These are phyloP conservation scores for Lentinula sp. DNA, from an alignment of 768 basidiomycete genomes.

Conservation along the genomic window DNA sequence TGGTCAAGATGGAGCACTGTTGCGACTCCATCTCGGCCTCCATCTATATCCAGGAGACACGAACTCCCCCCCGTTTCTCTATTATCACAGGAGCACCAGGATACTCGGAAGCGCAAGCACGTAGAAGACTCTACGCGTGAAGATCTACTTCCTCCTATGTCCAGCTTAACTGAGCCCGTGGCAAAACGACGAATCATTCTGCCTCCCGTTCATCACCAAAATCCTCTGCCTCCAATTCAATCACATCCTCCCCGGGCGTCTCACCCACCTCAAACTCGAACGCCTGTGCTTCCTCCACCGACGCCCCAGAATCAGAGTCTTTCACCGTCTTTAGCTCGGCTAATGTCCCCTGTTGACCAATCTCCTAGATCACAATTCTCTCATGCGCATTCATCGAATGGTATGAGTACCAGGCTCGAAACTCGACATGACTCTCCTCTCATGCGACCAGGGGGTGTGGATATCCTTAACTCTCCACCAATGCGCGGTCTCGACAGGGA, in stretches of 20 bases:
- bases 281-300: conserved; percentile 21
- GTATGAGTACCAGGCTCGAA: background rate
- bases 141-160: conserved; percentile 16
- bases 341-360: conserved; percentile 43
- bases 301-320: conserved; percentile 44
- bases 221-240: conserved; percentile 15
- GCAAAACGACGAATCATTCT: conserved; percentile 32
- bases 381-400: background rate
- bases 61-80: conserved; percentile 27
- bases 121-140: conserved; percentile 27
- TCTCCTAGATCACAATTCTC: conserved; percentile 2
- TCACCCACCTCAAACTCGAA: conserved; percentile 10
- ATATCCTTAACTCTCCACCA: conserved; percentile 5
- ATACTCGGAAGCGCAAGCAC: conserved; percentile 41
- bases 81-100: conserved; percentile 29
- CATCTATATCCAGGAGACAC: conserved; percentile 32
- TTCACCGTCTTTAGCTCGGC: conserved; percentile 59
- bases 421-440: background rate
- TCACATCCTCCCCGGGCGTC: conserved; percentile 23
- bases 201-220: conserved; percentile 7
- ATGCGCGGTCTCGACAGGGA: conserved; percentile 5
- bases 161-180: conserved; percentile 17
- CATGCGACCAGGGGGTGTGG: conserved; percentile 3
- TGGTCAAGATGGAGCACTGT: conserved; percentile 47
- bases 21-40: conserved; percentile 36